Conservation (phyloP, 208 protist genomes). For the Trypanosoma cruzi region DNA sequence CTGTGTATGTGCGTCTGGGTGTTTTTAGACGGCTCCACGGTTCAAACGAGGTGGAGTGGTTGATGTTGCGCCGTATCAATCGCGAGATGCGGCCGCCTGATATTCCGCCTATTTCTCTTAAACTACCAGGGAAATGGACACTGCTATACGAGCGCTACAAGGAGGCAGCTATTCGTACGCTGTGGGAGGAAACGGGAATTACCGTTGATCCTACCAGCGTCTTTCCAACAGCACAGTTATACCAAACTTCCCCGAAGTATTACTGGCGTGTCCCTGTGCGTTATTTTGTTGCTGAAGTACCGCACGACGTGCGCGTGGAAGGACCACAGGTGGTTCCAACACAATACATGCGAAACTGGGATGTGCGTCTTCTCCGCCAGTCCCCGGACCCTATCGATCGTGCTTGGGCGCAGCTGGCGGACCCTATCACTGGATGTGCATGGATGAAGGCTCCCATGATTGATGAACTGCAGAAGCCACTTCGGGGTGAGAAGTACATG, state of each 20-base stretch:
- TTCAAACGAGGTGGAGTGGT: constrained; percentile 73
- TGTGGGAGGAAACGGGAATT: constrained; percentile 93
- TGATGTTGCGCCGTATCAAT: constrained; percentile 91
- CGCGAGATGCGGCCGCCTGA: constrained; percentile 86
- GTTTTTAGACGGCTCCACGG: constrained; percentile 75
- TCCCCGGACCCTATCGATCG: constrained; percentile 91
- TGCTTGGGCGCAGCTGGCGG: constrained; percentile 76
- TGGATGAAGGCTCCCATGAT: constrained; percentile 81
- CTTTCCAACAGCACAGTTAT: constrained; percentile 68
- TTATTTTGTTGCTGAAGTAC: constrained; percentile 90
- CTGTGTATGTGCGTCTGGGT: constrained; percentile 84
- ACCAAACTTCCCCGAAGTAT: constrained; percentile 55
- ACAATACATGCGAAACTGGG: constrained; percentile 88
- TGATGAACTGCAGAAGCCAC: constrained; percentile 84
- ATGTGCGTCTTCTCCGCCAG: constrained; percentile 72
- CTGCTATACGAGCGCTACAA: constrained; percentile 89
- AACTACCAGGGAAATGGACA: constrained; percentile 91
- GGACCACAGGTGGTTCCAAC: constrained; percentile 76
- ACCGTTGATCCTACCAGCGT: constrained; percentile 62
- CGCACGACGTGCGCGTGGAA: constrained; percentile 71
- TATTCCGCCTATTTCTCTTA: constrained; percentile 91
- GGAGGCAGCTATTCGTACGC: constrained; percentile 86
- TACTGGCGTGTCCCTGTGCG: constrained; percentile 91
- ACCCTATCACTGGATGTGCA: constrained; percentile 85
- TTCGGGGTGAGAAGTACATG: constrained; percentile 88